A percentile compares a stretch with the other conserved stretches of the same genome.
These are phyloP conservation scores for Sugiyamaella chiloensis DNA, from an alignment of 805 yeast genomes.

Conservation along the genomic window DNA sequence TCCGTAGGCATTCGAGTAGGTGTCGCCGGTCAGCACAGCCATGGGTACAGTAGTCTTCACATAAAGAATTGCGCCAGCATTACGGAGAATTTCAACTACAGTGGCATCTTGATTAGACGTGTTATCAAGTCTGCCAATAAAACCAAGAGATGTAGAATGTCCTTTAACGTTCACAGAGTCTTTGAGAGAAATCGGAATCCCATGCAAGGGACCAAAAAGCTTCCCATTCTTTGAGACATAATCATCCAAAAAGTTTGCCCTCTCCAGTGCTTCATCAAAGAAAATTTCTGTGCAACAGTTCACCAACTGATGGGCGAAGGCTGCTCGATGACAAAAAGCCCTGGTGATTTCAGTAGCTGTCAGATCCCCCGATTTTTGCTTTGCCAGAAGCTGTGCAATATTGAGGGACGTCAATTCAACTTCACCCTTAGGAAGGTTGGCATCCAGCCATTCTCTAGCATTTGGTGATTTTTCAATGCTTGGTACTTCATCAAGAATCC, in stretches of 20 bases:
- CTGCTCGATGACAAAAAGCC: slow-evolving; percentile 58
- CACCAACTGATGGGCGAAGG: slow-evolving; percentile 53
- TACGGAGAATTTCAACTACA: slow-evolving; percentile 35
- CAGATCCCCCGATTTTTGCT: slow-evolving; percentile 41
- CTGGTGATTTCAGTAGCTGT: slow-evolving; percentile 45
- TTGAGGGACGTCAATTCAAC: slow-evolving; percentile 3
- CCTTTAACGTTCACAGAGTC: slow-evolving; percentile 46
- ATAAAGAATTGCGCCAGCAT: slow-evolving; percentile 55
- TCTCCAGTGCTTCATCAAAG: slow-evolving; percentile 54
- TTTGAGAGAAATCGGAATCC: slow-evolving; percentile 61
- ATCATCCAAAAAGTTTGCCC: slow-evolving; percentile 57
- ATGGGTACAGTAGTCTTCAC: slow-evolving; percentile 57
- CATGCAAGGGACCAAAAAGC: slow-evolving; percentile 60
- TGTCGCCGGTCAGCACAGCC: slow-evolving; percentile 52
- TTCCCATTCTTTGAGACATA: slow-evolving; percentile 45
- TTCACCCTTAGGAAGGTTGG: slow-evolving; percentile 9
- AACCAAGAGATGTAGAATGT: neutral
- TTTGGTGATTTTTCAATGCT: slow-evolving; percentile 10
- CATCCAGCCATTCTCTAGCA: slow-evolving; percentile 5
- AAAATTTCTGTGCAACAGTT: slow-evolving; percentile 41
- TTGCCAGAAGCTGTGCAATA: slow-evolving; percentile 33
- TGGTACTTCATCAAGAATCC: slow-evolving; percentile 11
- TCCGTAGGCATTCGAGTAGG: slow-evolving; percentile 45
- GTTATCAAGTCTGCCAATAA: neutral
- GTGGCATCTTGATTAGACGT: slow-evolving; percentile 24